phyloP scores from a whole-genome alignment of 495 filamentous ascomycete species.

The Daldinia caldariorum region DNA sequence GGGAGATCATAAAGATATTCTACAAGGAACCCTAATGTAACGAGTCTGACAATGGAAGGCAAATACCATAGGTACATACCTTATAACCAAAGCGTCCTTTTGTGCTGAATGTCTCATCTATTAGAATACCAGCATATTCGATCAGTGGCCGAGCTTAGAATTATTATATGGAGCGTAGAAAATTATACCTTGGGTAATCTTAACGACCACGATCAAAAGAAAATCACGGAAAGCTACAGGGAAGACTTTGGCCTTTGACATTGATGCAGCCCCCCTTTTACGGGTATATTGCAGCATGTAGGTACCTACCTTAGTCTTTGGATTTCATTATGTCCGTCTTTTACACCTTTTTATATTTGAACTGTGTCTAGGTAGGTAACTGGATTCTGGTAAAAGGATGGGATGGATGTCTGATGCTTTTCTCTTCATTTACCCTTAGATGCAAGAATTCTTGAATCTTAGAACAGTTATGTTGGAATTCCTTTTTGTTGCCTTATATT shows the following conservation, averaged over 20 bases:
- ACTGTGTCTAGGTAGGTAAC: too few species aligned
- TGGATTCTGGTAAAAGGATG: too few species aligned
- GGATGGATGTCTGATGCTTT: too few species aligned
- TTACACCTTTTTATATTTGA: too few species aligned
- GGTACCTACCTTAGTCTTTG: neutral
- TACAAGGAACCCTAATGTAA: too few species aligned
- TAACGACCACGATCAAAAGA: neutral
- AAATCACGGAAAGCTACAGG: neutral
- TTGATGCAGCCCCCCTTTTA: neutral
- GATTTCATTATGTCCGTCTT: neutral
- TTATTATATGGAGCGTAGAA: neutral
- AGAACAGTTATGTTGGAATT: neutral
- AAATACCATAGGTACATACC: too few species aligned
- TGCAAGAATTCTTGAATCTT: neutral
- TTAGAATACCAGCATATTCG: too few species aligned
- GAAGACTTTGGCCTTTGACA: neutral
- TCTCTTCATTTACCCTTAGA: neutral
- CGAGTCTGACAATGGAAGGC: too few species aligned
- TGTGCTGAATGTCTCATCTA: too few species aligned
- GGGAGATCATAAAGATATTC: too few species aligned
- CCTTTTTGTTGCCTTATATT: neutral
- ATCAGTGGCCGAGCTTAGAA: neutral
- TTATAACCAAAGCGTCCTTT: too few species aligned
- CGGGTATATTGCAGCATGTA: neutral
- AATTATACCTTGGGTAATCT: neutral